phyloP scores from a whole-genome alignment of 2,329 filamentous ascomycete species.

The Calycina herbarum region DNA sequence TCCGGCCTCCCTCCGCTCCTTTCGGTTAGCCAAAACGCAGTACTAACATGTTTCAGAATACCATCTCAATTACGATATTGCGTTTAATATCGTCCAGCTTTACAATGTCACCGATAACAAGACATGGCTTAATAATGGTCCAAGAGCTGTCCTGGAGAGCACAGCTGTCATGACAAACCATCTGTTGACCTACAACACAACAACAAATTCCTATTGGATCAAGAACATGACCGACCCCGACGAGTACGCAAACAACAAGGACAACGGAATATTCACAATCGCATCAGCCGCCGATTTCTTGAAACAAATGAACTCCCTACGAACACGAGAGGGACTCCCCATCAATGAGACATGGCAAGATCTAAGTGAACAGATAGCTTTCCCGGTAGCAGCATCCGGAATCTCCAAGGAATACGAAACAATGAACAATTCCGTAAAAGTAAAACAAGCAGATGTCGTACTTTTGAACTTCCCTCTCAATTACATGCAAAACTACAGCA shows the following conservation, averaged over 20 bases:
- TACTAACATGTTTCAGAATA: constrained; percentile 47
- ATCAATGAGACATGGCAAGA: constrained; percentile 58
- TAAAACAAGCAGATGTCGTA: constrained; percentile 73
- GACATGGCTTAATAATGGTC: constrained; percentile 40
- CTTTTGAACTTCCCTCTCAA: constrained; percentile 64
- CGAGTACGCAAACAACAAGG: constrained; percentile 41
- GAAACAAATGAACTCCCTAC: constrained; percentile 44
- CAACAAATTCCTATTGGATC: constrained; percentile 48
- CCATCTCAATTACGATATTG: constrained; percentile 70
- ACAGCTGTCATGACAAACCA: constrained; percentile 62
- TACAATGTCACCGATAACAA: constrained; percentile 38
- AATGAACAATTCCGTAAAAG: constrained; percentile 65
- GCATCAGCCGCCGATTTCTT: constrained; percentile 44
- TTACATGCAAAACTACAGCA: constrained; percentile 52
- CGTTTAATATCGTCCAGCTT: constrained; percentile 44
- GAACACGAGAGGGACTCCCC: constrained; percentile 25
- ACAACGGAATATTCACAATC: constrained; percentile 68
- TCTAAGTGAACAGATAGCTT: constrained; percentile 56
- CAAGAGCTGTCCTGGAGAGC: constrained; percentile 65
- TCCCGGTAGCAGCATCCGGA: constrained; percentile 53
- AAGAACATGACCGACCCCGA: constrained; percentile 70
- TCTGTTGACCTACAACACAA: constrained; percentile 59
- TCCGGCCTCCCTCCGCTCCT: no score
- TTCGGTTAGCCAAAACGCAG: not conserved
- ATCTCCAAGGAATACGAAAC: constrained; percentile 64